A percentile compares a stretch with the other conserved stretches of the same genome.
phyloP scores from a whole-genome alignment of 2,329 filamentous ascomycete species.

The Fusarium sp. region DNA sequence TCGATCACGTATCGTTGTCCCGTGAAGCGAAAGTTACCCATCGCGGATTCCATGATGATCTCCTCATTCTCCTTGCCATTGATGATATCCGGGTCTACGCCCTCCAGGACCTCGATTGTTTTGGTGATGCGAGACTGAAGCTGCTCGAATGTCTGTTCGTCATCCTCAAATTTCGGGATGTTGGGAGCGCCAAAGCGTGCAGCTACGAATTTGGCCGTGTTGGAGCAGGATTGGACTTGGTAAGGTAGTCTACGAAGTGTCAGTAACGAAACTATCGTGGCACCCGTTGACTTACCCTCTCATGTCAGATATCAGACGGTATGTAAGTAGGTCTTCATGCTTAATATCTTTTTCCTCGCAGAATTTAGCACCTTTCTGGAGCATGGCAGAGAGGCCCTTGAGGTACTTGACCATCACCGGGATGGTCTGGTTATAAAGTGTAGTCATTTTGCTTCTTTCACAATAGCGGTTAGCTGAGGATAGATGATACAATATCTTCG shows the following conservation, averaged over 20 bases:
- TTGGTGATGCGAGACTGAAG: slow-evolving; percentile 48
- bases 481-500: neutral
- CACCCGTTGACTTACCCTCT: slow-evolving; percentile 12
- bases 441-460: slow-evolving; percentile 30
- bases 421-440: slow-evolving; percentile 44
- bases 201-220: slow-evolving; percentile 44
- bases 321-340: slow-evolving; percentile 38
- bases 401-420: slow-evolving; percentile 51
- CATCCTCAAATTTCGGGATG: slow-evolving; percentile 37
- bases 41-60: slow-evolving; percentile 44
- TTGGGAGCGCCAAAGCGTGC: slow-evolving; percentile 37
- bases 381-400: slow-evolving; percentile 42
- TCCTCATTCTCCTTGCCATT: slow-evolving; percentile 43
- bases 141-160: slow-evolving; percentile 51
- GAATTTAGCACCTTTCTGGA: slow-evolving; percentile 40
- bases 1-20: slow-evolving; percentile 58
- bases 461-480: neutral
- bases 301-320: slow-evolving; percentile 44
- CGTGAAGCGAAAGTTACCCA: slow-evolving; percentile 47
- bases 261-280: neutral
- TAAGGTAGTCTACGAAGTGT: slow-evolving; percentile 32
- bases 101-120: slow-evolving; percentile 50
- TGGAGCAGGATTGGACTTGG: slow-evolving; percentile 47
- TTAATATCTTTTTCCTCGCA: slow-evolving; percentile 41
- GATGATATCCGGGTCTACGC: slow-evolving; percentile 42